These are phyloP conservation scores for Microsporum canis DNA, from an alignment of 2,329 filamentous ascomycete genomes.

Conservation along the genomic window DNA sequence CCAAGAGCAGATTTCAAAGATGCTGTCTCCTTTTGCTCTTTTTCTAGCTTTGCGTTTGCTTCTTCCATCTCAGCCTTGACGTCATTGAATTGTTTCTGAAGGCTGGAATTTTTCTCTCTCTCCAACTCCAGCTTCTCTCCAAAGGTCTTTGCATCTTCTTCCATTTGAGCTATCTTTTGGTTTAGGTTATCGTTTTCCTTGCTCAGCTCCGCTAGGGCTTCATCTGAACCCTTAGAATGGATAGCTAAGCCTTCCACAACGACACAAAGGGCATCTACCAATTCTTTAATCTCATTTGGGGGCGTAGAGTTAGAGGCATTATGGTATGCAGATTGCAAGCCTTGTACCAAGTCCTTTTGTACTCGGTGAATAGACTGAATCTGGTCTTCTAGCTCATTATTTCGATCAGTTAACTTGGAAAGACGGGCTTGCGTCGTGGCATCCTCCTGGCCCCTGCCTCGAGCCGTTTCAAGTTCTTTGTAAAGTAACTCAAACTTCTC, in stretches of 20 bases:
- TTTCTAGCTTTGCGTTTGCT: constrained; percentile 44
- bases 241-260: constrained; percentile 48
- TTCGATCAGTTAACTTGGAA: constrained; percentile 23
- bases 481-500: constrained; percentile 58
- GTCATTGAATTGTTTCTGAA: constrained; percentile 44
- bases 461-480: constrained; percentile 56
- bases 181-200: constrained; percentile 53
- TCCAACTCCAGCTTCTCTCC: constrained; percentile 44
- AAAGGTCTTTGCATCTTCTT: constrained; percentile 45
- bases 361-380: constrained; percentile 43
- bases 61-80: constrained; percentile 38
- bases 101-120: constrained; percentile 41
- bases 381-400: constrained; percentile 41
- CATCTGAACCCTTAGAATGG: constrained; percentile 50
- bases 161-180: constrained; percentile 44
- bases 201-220: constrained; percentile 48
- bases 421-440: constrained; percentile 31
- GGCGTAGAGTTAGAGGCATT: constrained; percentile 45
- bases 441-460: constrained; percentile 42
- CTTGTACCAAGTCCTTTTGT: constrained; percentile 42
- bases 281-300: constrained; percentile 46
- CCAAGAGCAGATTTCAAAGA: constrained; percentile 60
- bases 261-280: constrained; percentile 50
- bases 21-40: constrained; percentile 58
- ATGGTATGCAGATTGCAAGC: constrained; percentile 48